Evolutionary conservation across 176 grass and related monocot genomes (phyloP).

Genomic region (Aegilops bicornis): DNA sequence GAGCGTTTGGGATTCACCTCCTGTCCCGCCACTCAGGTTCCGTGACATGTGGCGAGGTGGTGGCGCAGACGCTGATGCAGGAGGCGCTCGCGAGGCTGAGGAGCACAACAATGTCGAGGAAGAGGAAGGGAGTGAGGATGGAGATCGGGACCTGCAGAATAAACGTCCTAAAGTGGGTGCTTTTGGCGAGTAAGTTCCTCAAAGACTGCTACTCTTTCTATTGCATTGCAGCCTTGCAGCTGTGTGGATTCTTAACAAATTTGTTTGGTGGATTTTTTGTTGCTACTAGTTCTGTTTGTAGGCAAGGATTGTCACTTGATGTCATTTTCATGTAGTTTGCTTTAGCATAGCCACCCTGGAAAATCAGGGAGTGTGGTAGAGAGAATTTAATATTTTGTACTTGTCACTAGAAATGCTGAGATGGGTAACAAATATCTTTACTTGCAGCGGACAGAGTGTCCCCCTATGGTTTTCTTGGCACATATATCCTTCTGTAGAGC

Average conservation of each 20-base stretch:
- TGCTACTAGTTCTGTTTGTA: neutral
- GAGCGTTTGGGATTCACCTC: neutral
- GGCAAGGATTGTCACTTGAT: neutral
- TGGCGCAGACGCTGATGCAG: neutral
- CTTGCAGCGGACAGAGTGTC: neutral
- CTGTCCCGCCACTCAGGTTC: neutral
- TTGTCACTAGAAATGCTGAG: neutral
- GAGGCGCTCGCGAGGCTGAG: neutral
- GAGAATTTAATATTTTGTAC: neutral
- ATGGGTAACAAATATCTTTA: neutral
- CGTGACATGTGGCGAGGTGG: constrained; percentile 16
- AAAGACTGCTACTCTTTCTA: constrained; percentile 5
- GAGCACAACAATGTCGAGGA: constrained; percentile 27
- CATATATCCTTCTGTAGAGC: neutral
- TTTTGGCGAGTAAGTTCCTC: constrained; percentile 65
- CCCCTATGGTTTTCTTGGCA: neutral
- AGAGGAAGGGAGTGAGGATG: constrained; percentile 14
- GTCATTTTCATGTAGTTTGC: neutral
- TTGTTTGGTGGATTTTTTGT: neutral
- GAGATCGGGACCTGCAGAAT: constrained; percentile 61
- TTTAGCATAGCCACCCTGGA: neutral
- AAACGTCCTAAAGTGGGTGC: constrained; percentile 76
- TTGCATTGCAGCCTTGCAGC: constrained; percentile 17
- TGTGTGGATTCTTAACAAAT: neutral
- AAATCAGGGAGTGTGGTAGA: neutral